Evolutionary conservation across 148 eudicot species (phyloP), one percentile per base, ranked within the genome.

Genomic region (Cornus controversa): DNA sequence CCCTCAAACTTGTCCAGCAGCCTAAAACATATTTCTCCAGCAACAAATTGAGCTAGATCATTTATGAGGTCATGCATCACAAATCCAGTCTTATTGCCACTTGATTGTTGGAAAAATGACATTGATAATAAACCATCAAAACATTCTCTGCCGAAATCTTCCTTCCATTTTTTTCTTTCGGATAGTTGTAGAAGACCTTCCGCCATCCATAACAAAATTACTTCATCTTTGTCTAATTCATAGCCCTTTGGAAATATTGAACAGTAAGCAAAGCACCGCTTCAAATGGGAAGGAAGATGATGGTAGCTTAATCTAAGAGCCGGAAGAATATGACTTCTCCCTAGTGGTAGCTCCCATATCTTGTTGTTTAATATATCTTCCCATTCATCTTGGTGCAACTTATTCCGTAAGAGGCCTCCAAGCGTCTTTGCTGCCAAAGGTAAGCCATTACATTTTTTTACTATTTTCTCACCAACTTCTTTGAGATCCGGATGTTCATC

Each of bases 361-460:
- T 18, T 80, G 53, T 27, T 37, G 15, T 69, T 37, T 29, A 80
- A 20, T 58, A 80, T 73, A 25, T 74, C 65, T 6, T 57, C 74
- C 82, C 82, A 80, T 15, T 57, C 73, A 10, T 26, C 62, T 24
- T 58, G 28, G 5, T 25, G 40, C 24, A 28, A 37, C 13, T 74
- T 69, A 6, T 66, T 27, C 34, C 82, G 77, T 23, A 80, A 15
- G 15, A 73, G 58, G 11, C 82, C 78, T 5, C 78, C 82, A 8
- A 80, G 74, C 20, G 80, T 29, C 71, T 76, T 81, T 11, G 72
- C 79, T 27, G 83, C 83, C 80, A 81, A 76, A 66, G 83, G 83
- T 67, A 76, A 71, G 60, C 80, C 76, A 16, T 45, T 64, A 42
- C 83, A 81, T 62, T 76, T 81, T 74, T 71, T 67, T 36, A 37